Base-by-base conservation (phyloP, 2,329 filamentous ascomycete genomes). In the Rhynchosporium agropyri region DNA sequence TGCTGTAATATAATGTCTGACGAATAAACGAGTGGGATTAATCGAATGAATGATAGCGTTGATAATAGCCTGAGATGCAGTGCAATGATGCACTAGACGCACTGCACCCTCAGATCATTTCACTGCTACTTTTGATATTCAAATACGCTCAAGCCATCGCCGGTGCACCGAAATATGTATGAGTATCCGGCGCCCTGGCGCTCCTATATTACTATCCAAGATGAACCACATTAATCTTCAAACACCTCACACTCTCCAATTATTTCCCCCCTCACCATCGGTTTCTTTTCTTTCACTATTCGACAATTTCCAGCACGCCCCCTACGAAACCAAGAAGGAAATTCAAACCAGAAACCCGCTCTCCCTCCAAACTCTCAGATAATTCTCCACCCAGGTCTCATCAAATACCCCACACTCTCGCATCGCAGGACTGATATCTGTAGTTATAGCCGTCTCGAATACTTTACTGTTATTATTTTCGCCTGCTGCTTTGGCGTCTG, bases 381-480 rank as follows among this genome's bases (percentile, higher is more conserved):
- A 67, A 7, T 57, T 50, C 38, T 59, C 46, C 9, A 71, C 53
- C 69, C 69, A 71, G 36, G 63, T 63, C 36, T 40, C 36, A 53
- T 63, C 60, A 31, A 73, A 64, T 13, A 50, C 45, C 28, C 58
- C 60, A 61, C 65, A 71, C 0, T 57, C 62, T 45, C 63, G 69
- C 63, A 73, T 55, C 3, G 58, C 51, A 1, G n/a, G 5, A 58
- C 66, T 67, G 10, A 69, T 40, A 4, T 10, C 20, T 51, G 43
- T 40, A 10, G 67, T 70, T 56, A 69, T 71, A 33, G 28, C 49
- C 26, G 69, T 71, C 38, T 71, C 67, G 54, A 71, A 72, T 0
- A 66, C 3, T 45, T 65, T 69, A 40, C 40, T 50, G 26, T 61
- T 49, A 7, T 20, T 26, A 3, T n/a, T 46, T 60, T 53, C 13